Conservation (phyloP, 768 basidiomycete genomes). For the Lactifluus pinguis region DNA sequence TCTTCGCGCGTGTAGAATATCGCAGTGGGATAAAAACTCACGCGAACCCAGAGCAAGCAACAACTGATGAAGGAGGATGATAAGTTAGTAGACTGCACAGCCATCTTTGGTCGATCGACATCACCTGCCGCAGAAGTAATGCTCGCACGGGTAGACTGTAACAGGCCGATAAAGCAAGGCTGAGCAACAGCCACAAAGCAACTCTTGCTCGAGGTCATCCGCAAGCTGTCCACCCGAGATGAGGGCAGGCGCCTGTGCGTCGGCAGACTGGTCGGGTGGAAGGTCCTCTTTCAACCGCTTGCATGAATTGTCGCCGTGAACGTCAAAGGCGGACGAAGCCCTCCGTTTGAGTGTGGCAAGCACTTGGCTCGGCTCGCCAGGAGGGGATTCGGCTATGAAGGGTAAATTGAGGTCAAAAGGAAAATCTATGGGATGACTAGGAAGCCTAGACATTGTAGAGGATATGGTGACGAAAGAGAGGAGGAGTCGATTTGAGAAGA, state of each 20-base stretch:
- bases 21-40: constrained; percentile 34
- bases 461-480: background rate
- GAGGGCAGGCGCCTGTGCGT: constrained; percentile 9
- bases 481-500: background rate
- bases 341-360: constrained; percentile 16
- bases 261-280: constrained; percentile 6
- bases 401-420: constrained; percentile 27
- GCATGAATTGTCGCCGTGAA: constrained; percentile 2
- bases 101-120: constrained; percentile 13
- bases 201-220: constrained; percentile 60
- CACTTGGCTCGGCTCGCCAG: constrained; percentile 1
- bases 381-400: background rate
- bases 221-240: constrained; percentile 33
- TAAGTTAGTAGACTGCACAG: background rate
- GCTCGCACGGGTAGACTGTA: constrained; percentile 75
- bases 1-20: background rate
- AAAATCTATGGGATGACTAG: constrained; percentile 32
- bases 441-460: background rate
- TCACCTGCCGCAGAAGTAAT: constrained; percentile 88
- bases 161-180: constrained; percentile 78
- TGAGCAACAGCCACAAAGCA: constrained; percentile 81
- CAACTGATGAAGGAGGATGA: constrained; percentile 40
- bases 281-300: constrained; percentile 19
- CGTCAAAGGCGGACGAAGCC: constrained; percentile 16
- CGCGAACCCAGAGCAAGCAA: constrained; percentile 74